These are phyloP conservation scores for Chenopodium berlandieri DNA, from an alignment of 148 eudicot genomes.

Conservation along the genomic window DNA sequence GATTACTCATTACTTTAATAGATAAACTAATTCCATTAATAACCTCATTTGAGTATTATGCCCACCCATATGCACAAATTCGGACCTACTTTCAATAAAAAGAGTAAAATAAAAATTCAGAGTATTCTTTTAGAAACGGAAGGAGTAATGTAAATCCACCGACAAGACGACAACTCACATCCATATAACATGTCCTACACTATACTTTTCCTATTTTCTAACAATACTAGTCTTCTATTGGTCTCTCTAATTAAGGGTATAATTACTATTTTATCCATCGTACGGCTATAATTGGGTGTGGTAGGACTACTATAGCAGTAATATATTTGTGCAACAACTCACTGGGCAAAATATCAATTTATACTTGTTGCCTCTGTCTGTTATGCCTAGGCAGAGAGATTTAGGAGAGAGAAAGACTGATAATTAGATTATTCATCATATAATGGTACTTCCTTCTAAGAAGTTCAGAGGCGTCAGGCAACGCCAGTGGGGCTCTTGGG, in stretches of 20 bases:
- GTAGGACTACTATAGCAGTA: neutral
- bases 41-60: too few species aligned
- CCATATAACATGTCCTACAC: neutral
- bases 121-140: too few species aligned
- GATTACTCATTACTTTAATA: too few species aligned
- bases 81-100: too few species aligned
- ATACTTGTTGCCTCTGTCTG: neutral
- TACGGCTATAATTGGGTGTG: neutral
- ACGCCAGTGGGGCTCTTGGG: constrained; percentile 99
- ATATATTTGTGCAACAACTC: neutral
- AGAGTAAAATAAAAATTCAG: too few species aligned
- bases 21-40: too few species aligned
- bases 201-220: neutral
- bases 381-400: neutral
- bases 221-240: neutral
- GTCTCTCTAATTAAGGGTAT: neutral
- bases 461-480: constrained; percentile 97
- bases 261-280: neutral
- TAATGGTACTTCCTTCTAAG: constrained; percentile 60
- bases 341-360: constrained; percentile 5
- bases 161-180: constrained; percentile 22
- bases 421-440: constrained; percentile 8
- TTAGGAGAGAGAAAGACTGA: neutral
- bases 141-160: constrained; percentile 13
- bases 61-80: too few species aligned